Evolutionary conservation across 192 early-diverging fungal genomes (phyloP), one percentile per base, ranked within the genome.

Genomic region (Coemansia sp.): DNA sequence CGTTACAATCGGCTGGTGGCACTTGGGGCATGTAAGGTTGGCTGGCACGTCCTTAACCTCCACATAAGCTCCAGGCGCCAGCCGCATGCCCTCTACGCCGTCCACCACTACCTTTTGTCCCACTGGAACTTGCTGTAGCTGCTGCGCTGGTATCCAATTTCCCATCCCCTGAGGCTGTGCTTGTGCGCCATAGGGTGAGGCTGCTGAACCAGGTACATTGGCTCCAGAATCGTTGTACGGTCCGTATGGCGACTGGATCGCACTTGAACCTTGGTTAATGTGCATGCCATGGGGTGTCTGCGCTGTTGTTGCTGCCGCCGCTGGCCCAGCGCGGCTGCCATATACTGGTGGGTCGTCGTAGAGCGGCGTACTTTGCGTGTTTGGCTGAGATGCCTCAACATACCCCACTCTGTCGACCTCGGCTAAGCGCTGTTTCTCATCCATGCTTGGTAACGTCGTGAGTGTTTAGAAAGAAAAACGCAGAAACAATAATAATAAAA

Each of bases 11-110:
- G 62, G 61, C 57, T 74, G 63, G 19, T 60, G 63, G 63, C 77
- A 79, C 42, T 79, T 55, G 6, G 77, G 72, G 48, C 77, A 79
- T n/a, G 58, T 41, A 8, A 79, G 17, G n/a, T 58, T 60, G 19
- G 77, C 72, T 8, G 77, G 63, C 37, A 61, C 66, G 42, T 74
- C 73, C n/a, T 74, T 69, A 17, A 63, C 69, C 44, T 79, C 71
- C 15, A 79, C 48, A 27, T 79, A 79, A 3, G 77, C 67, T 27
- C 67, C 68, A 0, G 72, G 68, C n/a, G 59, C 38, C n/a, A 79
- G 38, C 12, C 74, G 51, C 42, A 61, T 10, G 9, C 68, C 61
- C 34, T 51, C 42, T 15, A 74, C 37, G 27, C 69, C 70, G 23
- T 72, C 70, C 4, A 77, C 58, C 27, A 68, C 64, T 31, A 77